phyloP scores from a whole-genome alignment of 768 basidiomycete species.

The Boletus patriciae region DNA sequence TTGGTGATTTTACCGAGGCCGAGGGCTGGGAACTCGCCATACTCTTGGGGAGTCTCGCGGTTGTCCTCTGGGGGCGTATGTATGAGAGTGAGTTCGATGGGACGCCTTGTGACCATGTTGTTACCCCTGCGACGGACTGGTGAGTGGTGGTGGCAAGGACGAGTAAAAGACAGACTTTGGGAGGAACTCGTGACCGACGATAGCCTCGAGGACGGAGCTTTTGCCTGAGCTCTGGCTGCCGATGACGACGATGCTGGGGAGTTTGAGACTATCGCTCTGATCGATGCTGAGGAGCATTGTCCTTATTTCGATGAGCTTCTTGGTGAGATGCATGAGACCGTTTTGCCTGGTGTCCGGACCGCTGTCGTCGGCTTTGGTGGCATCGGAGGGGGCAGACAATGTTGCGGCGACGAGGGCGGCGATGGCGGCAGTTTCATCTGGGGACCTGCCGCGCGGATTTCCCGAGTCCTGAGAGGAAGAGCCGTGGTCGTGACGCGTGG shows the following conservation, averaged over 20 bases:
- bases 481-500: conserved; percentile 33
- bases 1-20: conserved; percentile 88
- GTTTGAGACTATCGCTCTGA: conserved; percentile 89
- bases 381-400: conserved; percentile 72
- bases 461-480: conserved; percentile 38
- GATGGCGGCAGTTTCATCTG: conserved; percentile 59
- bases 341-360: conserved; percentile 58
- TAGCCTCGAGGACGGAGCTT: conserved; percentile 94
- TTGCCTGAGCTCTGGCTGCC: conserved; percentile 99
- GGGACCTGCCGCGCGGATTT: conserved; percentile 42
- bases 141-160: neutral
- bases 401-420: conserved; percentile 78
- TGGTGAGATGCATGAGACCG: conserved; percentile 89
- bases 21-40: conserved; percentile 91
- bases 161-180: conserved; percentile 75
- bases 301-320: conserved; percentile 94
- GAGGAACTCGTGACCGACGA: conserved; percentile 96
- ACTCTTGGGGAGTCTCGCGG: conserved; percentile 64
- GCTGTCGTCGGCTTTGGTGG: conserved; percentile 32
- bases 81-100: conserved; percentile 95
- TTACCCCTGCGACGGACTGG: conserved; percentile 63
- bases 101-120: conserved; percentile 99
- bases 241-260: conserved; percentile 97
- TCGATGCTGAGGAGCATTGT: conserved; percentile 95
- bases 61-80: conserved; percentile 69